Percentiles rank a stretch among this genome's conserved stretches.
Evolutionary conservation across 768 basidiomycete species (phyloP).

Genomic region (Cantharellus cinnabarinus): DNA sequence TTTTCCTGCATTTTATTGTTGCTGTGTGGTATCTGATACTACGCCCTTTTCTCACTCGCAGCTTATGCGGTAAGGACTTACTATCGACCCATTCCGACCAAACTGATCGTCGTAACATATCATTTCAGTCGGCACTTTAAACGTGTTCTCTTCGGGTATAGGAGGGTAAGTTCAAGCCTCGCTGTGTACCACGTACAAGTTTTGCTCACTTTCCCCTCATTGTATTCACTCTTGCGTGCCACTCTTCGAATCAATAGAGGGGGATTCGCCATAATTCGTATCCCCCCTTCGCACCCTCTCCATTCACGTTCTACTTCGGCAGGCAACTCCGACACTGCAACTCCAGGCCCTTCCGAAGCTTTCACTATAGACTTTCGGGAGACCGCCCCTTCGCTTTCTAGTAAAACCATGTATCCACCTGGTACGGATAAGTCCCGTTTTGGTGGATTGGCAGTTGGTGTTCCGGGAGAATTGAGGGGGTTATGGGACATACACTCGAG

Average conservation of each 20-base stretch:
- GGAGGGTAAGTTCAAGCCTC: slow-evolving; percentile 24
- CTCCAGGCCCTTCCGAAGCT: slow-evolving; percentile 31
- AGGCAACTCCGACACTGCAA: slow-evolving; percentile 15
- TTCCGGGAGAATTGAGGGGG: slow-evolving; percentile 81
- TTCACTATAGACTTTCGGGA: slow-evolving; percentile 78
- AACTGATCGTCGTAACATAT: not conserved
- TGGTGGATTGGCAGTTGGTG: slow-evolving; percentile 75
- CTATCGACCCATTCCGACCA: not conserved
- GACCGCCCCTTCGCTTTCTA: slow-evolving; percentile 53
- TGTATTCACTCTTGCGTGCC: no score
- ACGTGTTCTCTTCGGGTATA: slow-evolving; percentile 70
- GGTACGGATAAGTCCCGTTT: slow-evolving; percentile 32
- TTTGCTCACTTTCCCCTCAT: no score
- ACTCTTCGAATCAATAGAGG: slow-evolving; percentile 22
- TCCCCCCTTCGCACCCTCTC: slow-evolving; percentile 23
- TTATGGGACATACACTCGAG: slow-evolving; percentile 62
- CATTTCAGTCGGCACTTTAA: slow-evolving; percentile 25
- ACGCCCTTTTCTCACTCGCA: slow-evolving; percentile 17
- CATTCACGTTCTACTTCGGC: no score
- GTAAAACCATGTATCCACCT: slow-evolving; percentile 51
- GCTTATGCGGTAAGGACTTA: slow-evolving; percentile 35
- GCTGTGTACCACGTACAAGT: not conserved
- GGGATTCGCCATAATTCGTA: slow-evolving; percentile 66
- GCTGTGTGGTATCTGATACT: not conserved
- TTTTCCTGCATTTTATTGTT: not conserved